phyloP scores from a whole-genome alignment of 2,329 filamentous ascomycete species.

The Aspergillus awamori region DNA sequence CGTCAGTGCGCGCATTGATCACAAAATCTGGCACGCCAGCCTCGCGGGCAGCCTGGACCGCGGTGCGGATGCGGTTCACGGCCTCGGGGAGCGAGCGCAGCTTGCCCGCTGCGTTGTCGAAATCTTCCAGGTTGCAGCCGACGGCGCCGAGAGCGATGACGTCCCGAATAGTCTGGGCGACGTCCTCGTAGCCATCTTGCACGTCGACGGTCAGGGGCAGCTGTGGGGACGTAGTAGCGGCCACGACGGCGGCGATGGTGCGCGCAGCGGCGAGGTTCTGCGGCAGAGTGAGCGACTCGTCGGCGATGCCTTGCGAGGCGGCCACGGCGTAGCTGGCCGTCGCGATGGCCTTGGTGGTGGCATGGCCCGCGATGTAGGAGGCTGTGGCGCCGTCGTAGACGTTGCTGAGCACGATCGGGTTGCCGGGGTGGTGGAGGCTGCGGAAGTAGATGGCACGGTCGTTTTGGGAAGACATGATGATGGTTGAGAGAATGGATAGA shows the following conservation, averaged over 20 bases:
- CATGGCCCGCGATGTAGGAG: constrained; percentile 44
- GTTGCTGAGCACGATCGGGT: constrained; percentile 59
- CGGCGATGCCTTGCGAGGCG: constrained; percentile 47
- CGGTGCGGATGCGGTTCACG: constrained; percentile 48
- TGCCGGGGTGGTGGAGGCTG: constrained; percentile 54
- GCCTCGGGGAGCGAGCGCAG: constrained; percentile 51
- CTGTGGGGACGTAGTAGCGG: constrained; percentile 38
- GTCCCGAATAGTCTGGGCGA: constrained; percentile 41
- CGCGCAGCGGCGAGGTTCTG: constrained; percentile 55
- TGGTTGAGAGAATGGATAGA: no score
- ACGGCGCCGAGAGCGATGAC: constrained; percentile 57
- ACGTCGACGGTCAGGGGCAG: constrained; percentile 57
- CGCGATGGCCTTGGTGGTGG: constrained; percentile 47
- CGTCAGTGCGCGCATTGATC: constrained; percentile 62
- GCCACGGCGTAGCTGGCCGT: constrained; percentile 58
- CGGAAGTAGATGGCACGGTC: constrained; percentile 36
- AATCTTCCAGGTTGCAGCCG: constrained; percentile 64
- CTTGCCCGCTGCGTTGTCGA: constrained; percentile 39
- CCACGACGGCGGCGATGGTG: constrained; percentile 50
- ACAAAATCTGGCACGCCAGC: constrained; percentile 59
- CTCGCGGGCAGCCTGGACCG: constrained; percentile 38
- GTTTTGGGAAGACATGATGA: constrained; percentile 14
- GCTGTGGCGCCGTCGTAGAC: constrained; percentile 59
- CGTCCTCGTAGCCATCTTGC: constrained; percentile 62
- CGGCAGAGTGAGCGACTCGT: constrained; percentile 54